Base-by-base conservation (phyloP, 2,329 filamentous ascomycete genomes). In the Pyrenochaeta sp. region DNA sequence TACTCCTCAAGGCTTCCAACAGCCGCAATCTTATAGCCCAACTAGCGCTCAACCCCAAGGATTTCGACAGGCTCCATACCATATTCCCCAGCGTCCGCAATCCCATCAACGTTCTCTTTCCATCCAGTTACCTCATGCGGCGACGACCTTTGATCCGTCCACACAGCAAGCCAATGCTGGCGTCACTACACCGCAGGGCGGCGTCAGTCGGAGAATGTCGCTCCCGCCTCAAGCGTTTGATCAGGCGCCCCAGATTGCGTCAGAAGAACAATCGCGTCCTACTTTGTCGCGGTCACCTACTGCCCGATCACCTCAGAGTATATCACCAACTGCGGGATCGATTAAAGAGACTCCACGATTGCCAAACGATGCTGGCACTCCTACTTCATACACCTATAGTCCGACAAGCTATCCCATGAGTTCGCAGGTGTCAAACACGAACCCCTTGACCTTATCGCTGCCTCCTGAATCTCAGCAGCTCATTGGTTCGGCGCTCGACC, bases 381-480 rank as follows among this genome's bases (percentile, higher is more conserved):
- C 74, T 30, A 40, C 62, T 10, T 62, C 68, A 1, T 63, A 62
- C 15, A 56, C 69, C 0, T 67, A 64, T 39, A 69, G 65, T 52
- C 56, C 66, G 4, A 55, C 61, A 37, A 66, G 51, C 36, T 76
- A 71, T 40, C 65, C 75, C 5, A 64, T 69, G 25, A 62, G 56
- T 25, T 67, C 69, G 8, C 72, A 74, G 51, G 62, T 71, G n/a
- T 43, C 77, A 24, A 71, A 69, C 56, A 70, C 75, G 45, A 78
- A 77, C 42, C 82, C 83, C 9, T 76, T 86, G 52, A 82, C 81
- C 2, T 80, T 81, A 40, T 76, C 80, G 3, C 72, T 87, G 24
- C 84, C 85, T 24, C 72, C 80, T 3, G 82, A 87, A 62, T 79
- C 83, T 1, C 84, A 86, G 68, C 82, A 84, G 66, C 74, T 87